Evolutionary conservation across 179 eudicot species (phyloP), one percentile per base, ranked within the genome.

Genomic region (Beta macrorhiza): DNA sequence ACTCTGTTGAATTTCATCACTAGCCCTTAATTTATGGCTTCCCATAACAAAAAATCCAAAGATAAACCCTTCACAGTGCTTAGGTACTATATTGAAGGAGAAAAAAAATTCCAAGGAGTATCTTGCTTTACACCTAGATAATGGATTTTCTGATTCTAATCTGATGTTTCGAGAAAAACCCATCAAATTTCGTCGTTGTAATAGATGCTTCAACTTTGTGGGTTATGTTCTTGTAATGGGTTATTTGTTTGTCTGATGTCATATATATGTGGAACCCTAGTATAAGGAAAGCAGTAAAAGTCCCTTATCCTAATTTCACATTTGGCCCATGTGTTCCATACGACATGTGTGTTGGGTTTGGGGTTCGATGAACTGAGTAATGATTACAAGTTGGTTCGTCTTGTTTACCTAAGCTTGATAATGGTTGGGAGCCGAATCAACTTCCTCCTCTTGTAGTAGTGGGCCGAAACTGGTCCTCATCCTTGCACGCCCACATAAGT

Each of bases 201-300:
- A 1, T 45, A 47, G 51, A 47, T 70, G 14, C 47, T 70, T 45
- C 9, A 10, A 4, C 0, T 19, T 70, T 45, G 16, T 70, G 74
- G 74, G 25, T 25, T 25, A 25, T 25, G 56, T 70, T 45, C 7
- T 70, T 17, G 12, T 12, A 70, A 70, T 70, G 56, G 74, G 74
- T 70, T 0, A 45, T 70, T 45, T 70, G 74, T 15, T 70, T 70
- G 55, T 45, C 22, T 70, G 55, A 47, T 19, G n/a, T 42, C 25
- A n/a, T 45, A 45, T 70, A 70, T 20, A 13, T 70, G 3, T 70
- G 74, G 74, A 70, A 45, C 45, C 74, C 74, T 70, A 44, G 55
- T 4, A 70, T 70, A 70, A 70, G 29, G 22, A 70, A 49, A 70
- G 17, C 0, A 29, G 0, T 70, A 17, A 1, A 17, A 19, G 25